Percentiles rank a stretch among this genome's conserved stretches.
Evolutionary conservation across 257 asterid species (phyloP).

Genomic region (Leptodermis oblonga): DNA sequence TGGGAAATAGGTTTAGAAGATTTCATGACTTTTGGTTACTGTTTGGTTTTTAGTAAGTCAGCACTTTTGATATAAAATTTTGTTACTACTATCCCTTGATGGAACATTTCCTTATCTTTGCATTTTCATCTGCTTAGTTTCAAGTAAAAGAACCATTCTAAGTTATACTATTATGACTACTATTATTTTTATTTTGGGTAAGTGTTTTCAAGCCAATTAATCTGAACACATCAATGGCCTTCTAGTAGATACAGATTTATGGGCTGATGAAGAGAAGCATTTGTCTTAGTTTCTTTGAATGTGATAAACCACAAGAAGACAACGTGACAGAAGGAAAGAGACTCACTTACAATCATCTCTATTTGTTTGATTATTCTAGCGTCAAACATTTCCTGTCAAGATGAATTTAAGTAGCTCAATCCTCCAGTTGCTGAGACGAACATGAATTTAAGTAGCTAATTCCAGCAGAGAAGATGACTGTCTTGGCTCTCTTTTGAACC

Average conservation of each 20-base stretch:
- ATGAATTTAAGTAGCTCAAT: background rate
- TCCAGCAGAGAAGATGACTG: too few species aligned
- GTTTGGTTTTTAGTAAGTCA: background rate
- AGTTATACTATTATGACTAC: background rate
- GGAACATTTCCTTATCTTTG: background rate
- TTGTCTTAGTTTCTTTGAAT: too few species aligned
- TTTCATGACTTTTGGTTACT: background rate
- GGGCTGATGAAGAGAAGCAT: background rate
- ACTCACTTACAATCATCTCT: background rate
- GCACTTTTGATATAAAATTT: background rate
- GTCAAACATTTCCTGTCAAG: background rate
- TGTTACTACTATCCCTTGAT: background rate
- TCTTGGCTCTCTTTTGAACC: background rate
- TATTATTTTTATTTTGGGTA: background rate
- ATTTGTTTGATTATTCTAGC: too few species aligned
- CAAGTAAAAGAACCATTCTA: background rate
- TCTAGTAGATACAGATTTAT: background rate
- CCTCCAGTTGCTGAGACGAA: too few species aligned
- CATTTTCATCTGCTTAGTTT: background rate
- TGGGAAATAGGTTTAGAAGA: background rate
- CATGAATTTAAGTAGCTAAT: too few species aligned
- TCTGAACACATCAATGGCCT: too few species aligned
- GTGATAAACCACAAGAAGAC: background rate
- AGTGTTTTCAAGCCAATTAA: background rate
- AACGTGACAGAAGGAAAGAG: background rate